A percentile compares a stretch with the other conserved stretches of the same genome.
Evolutionary conservation across 1,284 basidiomycete species (phyloP).

Genomic region (Ganoderma resinaceum): DNA sequence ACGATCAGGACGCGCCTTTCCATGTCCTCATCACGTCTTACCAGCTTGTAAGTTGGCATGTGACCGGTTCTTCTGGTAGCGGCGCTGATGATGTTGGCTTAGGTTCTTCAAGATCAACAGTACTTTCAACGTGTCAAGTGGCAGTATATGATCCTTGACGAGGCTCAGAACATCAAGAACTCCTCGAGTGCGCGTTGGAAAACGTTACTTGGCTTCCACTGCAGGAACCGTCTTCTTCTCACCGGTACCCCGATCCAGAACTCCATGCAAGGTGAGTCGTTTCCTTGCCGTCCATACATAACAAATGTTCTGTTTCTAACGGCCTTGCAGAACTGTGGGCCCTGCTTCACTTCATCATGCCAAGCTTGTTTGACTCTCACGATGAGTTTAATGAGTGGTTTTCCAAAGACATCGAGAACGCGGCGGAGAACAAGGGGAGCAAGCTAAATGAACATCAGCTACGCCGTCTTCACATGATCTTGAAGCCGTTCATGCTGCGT

Average conservation of each 20-base stretch:
- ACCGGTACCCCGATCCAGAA: conserved; percentile 99
- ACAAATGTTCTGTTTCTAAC: background rate
- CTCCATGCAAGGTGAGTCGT: conserved; percentile 91
- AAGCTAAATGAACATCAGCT: conserved; percentile 97
- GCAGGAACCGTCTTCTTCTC: conserved; percentile 93
- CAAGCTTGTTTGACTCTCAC: conserved; percentile 97
- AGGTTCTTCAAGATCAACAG: conserved; percentile 97
- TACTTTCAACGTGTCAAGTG: conserved; percentile 98
- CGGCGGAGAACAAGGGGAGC: conserved; percentile 89
- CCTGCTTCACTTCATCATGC: conserved; percentile 99
- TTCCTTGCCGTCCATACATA: background rate
- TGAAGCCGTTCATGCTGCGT: conserved; percentile 99
- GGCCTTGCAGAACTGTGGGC: conserved; percentile 91
- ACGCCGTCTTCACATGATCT: conserved; percentile 96
- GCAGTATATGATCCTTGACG: conserved; percentile 99
- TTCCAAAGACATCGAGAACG: conserved; percentile 98
- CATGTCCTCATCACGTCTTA: conserved; percentile 98
- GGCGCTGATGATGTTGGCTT: background rate
- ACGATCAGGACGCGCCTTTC: conserved; percentile 95
- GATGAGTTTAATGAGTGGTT: conserved; percentile 99
- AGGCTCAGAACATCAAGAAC: conserved; percentile 99
- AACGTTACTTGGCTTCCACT: conserved; percentile 94
- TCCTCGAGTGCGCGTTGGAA: conserved; percentile 98
- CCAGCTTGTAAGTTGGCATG: conserved; percentile 73
- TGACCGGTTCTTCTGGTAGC: background rate